These are phyloP conservation scores for Wickerhamiella hasegawae DNA, from an alignment of 805 yeast species.

Conservation along the genomic window DNA sequence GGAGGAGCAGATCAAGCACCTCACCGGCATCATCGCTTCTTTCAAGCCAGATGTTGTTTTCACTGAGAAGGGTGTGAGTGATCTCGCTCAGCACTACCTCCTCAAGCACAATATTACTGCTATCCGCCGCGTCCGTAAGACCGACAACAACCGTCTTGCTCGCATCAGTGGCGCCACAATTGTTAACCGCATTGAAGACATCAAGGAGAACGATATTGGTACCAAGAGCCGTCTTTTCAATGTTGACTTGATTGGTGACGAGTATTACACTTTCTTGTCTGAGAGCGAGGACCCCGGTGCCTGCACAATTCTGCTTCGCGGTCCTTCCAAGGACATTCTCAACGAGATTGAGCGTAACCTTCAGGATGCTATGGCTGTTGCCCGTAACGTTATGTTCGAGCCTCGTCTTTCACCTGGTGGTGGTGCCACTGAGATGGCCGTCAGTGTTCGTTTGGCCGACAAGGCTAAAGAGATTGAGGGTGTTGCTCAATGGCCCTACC, in stretches of 20 bases:
- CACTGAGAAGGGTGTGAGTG: constrained; percentile 97
- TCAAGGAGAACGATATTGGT: constrained; percentile 83
- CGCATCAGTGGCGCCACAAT: constrained; percentile 97
- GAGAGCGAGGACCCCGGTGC: constrained; percentile 79
- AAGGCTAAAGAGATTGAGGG: constrained; percentile 88
- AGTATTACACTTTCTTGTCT: constrained; percentile 75
- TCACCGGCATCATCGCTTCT: constrained; percentile 73
- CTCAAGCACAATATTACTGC: constrained; percentile 88
- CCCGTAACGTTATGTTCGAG: constrained; percentile 86
- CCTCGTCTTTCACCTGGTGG: constrained; percentile 97
- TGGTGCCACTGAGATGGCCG: constrained; percentile 99
- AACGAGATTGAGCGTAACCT: constrained; percentile 93
- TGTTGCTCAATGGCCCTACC: constrained; percentile 96
- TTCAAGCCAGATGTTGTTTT: constrained; percentile 88
- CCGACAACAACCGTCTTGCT: constrained; percentile 91
- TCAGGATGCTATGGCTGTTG: constrained; percentile 97
- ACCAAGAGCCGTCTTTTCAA: constrained; percentile 78
- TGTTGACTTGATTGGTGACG: constrained; percentile 93
- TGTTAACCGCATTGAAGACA: constrained; percentile 87
- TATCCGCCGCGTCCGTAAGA: constrained; percentile 84
- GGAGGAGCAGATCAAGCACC: constrained; percentile 82
- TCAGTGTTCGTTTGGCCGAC: constrained; percentile 72
- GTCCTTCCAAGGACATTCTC: constrained; percentile 91
- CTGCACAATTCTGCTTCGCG: constrained; percentile 82
- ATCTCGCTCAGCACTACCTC: constrained; percentile 90